Evolutionary conservation across 208 protist species (phyloP).

Genomic region (Entamoeba dispar): DNA sequence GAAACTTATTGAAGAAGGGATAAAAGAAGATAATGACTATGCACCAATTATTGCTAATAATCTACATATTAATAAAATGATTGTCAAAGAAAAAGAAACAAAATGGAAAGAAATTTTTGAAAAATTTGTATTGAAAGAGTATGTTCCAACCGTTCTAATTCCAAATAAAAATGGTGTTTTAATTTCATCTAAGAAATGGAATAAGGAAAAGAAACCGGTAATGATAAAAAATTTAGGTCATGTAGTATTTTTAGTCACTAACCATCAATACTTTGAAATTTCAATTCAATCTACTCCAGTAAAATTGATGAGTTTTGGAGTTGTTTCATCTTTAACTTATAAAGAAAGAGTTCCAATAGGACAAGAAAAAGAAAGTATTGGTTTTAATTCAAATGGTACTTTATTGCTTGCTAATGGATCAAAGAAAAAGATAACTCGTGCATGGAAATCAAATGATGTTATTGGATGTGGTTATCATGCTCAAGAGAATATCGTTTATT

Average conservation of each 20-base stretch:
- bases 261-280: background rate
- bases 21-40: background rate
- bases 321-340: background rate
- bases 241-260: background rate
- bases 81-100: background rate
- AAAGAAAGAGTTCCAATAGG: background rate
- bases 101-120: background rate
- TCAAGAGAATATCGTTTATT: background rate
- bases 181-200: background rate
- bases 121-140: background rate
- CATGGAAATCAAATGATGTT: background rate
- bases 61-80: background rate
- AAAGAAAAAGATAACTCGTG: background rate
- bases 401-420: background rate
- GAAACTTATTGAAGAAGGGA: background rate
- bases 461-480: background rate
- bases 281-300: background rate
- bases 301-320: background rate
- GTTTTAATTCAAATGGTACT: background rate
- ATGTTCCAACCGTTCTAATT: background rate
- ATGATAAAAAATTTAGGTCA: background rate
- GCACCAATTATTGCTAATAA: background rate
- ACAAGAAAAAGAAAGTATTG: background rate
- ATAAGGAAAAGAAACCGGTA: background rate
- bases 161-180: background rate